These are phyloP conservation scores for Sophora flavescens DNA, from an alignment of 306 rosid genomes.

Conservation along the genomic window DNA sequence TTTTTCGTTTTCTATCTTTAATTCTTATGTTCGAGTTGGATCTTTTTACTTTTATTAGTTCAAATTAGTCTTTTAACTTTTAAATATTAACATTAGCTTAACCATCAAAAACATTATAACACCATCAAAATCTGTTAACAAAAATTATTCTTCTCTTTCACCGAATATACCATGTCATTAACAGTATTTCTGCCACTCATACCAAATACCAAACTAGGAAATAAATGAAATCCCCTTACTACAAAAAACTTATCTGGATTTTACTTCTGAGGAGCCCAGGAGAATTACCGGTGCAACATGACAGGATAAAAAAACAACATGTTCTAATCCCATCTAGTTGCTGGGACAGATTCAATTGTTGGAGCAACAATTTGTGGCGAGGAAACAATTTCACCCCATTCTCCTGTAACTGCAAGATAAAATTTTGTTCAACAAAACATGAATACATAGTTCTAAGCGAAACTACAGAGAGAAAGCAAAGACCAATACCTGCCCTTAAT, in stretches of 20 bases:
- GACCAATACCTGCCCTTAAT: background rate
- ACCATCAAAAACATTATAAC: too few relatives aligned
- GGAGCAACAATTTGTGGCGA: slow-evolving; percentile 38
- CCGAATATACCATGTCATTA: slow-evolving; percentile 18
- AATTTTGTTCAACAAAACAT: background rate
- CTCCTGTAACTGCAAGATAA: slow-evolving; percentile 28
- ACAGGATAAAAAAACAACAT: slow-evolving; percentile 2
- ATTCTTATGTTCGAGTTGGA: too few relatives aligned
- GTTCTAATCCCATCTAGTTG: slow-evolving; percentile 53
- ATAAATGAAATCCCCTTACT: slow-evolving; percentile 11
- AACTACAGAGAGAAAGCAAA: background rate
- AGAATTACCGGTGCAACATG: slow-evolving; percentile 7
- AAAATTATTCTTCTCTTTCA: too few relatives aligned
- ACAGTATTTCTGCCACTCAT: slow-evolving; percentile 36
- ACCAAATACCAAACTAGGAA: background rate
- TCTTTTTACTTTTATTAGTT: too few relatives aligned
- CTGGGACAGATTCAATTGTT: slow-evolving; percentile 36
- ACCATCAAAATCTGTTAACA: too few relatives aligned
- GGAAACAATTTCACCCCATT: slow-evolving; percentile 54
- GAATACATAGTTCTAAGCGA: background rate
- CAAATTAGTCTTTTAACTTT: too few relatives aligned
- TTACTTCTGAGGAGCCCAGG: slow-evolving; percentile 14
- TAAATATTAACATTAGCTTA: too few relatives aligned
- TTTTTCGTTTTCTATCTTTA: too few relatives aligned
- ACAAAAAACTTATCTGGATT: slow-evolving; percentile 27